Evolutionary conservation across 768 basidiomycete genomes (phyloP).

Genomic region (Termitomyces sp.): DNA sequence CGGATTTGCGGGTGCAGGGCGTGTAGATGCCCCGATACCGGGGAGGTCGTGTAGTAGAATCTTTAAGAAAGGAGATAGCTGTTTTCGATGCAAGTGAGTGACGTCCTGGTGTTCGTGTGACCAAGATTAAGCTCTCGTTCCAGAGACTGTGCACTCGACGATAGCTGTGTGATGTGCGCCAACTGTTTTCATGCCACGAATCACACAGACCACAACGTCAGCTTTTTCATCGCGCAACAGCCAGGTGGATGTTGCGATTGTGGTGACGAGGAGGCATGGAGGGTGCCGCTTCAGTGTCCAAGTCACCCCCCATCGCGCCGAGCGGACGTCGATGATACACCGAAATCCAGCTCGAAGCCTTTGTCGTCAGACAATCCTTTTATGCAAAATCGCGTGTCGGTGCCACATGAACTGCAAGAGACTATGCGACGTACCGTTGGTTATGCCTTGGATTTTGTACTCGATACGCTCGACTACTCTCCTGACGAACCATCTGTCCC

Average conservation of each 20-base stretch:
- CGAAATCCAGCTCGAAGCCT: conserved; percentile 37
- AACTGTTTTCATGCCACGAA: conserved; percentile 88
- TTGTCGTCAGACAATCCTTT: conserved; percentile 54
- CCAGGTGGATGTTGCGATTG: conserved; percentile 95
- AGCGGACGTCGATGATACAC: conserved; percentile 30
- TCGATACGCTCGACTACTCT: conserved; percentile 79
- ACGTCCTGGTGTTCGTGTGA: neutral
- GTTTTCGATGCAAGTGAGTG: conserved; percentile 91
- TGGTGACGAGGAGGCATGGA: conserved; percentile 90
- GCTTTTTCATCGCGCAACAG: conserved; percentile 90
- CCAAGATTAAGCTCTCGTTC: neutral
- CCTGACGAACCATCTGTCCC: conserved; percentile 77
- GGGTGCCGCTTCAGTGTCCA: conserved; percentile 59
- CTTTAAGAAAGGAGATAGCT: conserved; percentile 88
- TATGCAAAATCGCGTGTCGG: conserved; percentile 50
- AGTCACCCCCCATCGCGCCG: conserved; percentile 61
- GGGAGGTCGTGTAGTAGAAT: conserved; percentile 81
- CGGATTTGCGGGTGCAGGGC: conserved; percentile 56
- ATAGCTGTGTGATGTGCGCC: conserved; percentile 87
- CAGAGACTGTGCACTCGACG: conserved; percentile 90
- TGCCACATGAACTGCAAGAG: conserved; percentile 68
- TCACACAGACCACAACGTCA: conserved; percentile 85
- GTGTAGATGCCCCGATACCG: conserved; percentile 55
- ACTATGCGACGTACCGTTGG: conserved; percentile 70
- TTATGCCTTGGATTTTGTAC: conserved; percentile 77